Conservation (phyloP, 306 rosid species). For the Glycine soja region DNA sequence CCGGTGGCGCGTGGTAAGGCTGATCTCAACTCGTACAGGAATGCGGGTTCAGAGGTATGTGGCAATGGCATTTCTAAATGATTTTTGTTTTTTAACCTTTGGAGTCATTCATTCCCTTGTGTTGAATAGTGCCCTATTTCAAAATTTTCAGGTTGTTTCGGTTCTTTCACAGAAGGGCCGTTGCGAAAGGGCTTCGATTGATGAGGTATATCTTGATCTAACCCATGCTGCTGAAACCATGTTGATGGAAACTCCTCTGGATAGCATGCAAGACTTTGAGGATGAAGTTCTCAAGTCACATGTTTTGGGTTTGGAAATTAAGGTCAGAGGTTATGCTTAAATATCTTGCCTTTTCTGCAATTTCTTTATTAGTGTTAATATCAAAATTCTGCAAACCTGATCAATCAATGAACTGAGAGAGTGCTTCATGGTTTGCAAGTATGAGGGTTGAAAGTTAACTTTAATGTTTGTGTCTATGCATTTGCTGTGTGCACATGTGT, state of each 20-base stretch:
- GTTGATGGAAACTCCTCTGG: slow-evolving; percentile 77
- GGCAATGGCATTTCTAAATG: background rate
- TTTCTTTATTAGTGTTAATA: slow-evolving; percentile 24
- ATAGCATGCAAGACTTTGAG: slow-evolving; percentile 57
- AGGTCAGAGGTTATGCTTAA: slow-evolving; percentile 60
- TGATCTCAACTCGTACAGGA: slow-evolving; percentile 77
- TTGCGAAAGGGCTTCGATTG: slow-evolving; percentile 98
- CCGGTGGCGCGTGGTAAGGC: slow-evolving; percentile 97
- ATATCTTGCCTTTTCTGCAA: slow-evolving; percentile 14
- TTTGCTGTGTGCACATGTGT: too few relatives aligned
- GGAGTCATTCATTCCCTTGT: background rate
- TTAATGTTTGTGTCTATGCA: background rate
- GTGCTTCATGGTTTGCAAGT: slow-evolving; percentile 7
- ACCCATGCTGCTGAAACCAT: slow-evolving; percentile 84
- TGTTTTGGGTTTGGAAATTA: slow-evolving; percentile 71
- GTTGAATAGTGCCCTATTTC: slow-evolving; percentile 24
- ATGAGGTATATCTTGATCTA: slow-evolving; percentile 95
- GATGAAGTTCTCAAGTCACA: slow-evolving; percentile 87
- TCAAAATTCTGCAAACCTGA: slow-evolving; percentile 12
- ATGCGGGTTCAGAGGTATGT: slow-evolving; percentile 87
- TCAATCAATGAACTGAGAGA: background rate
- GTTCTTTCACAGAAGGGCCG: slow-evolving; percentile 83
- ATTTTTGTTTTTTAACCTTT: background rate
- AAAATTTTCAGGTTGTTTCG: slow-evolving; percentile 69
- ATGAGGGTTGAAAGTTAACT: slow-evolving; percentile 19